A percentile compares a stretch with the other conserved stretches of the same genome.
These are phyloP conservation scores for Agapanthus africanus DNA, from an alignment of 106 monocot species.

Conservation along the genomic window DNA sequence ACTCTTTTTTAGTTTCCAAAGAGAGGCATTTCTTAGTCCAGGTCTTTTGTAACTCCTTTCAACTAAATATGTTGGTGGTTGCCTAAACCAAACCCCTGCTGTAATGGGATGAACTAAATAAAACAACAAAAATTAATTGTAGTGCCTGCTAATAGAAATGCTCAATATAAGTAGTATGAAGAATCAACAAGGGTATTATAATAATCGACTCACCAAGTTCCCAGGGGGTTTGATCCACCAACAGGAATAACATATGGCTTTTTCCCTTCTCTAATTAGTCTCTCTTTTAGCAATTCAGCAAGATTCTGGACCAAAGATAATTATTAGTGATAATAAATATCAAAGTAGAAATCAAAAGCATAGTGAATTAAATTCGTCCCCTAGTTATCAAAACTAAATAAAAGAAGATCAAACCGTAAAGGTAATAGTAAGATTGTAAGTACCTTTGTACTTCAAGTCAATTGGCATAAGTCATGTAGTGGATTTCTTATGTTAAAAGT, in stretches of 20 bases:
- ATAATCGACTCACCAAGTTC: constrained; percentile 69
- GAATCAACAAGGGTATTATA: neutral
- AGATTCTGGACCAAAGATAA: constrained; percentile 43
- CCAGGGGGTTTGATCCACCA: constrained; percentile 96
- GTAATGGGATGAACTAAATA: no score
- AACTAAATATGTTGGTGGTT: no score
- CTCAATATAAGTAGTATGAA: no score
- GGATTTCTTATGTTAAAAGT: no score
- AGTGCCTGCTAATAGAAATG: no score
- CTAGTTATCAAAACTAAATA: neutral
- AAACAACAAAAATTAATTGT: no score
- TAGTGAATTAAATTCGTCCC: neutral
- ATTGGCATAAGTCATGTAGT: no score
- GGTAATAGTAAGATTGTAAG: neutral
- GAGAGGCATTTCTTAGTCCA: no score
- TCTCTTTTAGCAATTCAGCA: constrained; percentile 66
- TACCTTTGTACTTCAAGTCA: no score
- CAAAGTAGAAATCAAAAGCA: neutral
- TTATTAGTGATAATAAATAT: neutral
- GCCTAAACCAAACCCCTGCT: no score
- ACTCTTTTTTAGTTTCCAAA: no score
- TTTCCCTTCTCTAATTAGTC: constrained; percentile 62
- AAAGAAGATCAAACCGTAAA: neutral
- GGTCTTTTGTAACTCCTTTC: no score
- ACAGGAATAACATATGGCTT: constrained; percentile 96